Conservation (phyloP, 495 filamentous ascomycete genomes). For the Penicillium robsamsonii region DNA sequence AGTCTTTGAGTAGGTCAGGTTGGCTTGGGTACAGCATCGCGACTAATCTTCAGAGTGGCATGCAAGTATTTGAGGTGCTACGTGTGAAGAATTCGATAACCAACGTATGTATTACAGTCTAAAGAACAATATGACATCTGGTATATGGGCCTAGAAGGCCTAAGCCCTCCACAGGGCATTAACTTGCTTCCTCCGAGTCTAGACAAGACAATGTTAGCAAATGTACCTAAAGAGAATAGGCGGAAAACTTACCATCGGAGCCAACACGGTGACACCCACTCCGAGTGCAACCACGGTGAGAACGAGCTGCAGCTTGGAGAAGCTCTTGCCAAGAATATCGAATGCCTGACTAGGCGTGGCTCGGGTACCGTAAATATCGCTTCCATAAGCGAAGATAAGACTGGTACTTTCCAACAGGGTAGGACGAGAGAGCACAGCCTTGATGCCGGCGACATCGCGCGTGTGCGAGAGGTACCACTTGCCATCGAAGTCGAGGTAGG, state of each 20-base stretch:
- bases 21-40: not conserved
- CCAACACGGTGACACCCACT: constrained; percentile 69
- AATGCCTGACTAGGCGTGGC: constrained; percentile 83
- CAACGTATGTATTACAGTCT: constrained; percentile 10
- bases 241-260: constrained; percentile 71
- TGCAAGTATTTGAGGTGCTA: not conserved
- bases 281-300: constrained; percentile 76
- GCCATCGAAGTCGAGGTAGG: constrained; percentile 80
- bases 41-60: not conserved
- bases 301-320: constrained; percentile 83
- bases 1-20: not conserved
- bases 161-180: constrained; percentile 42
- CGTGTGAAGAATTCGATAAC: not conserved
- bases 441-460: constrained; percentile 74
- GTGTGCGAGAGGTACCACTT: constrained; percentile 78
- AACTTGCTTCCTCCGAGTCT: constrained; percentile 45
- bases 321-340: constrained; percentile 88
- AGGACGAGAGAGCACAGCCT: constrained; percentile 67
- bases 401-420: constrained; percentile 90
- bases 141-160: not conserved
- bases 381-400: constrained; percentile 83
- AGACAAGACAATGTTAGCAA: constrained; percentile 20
- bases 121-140: constrained; percentile 1
- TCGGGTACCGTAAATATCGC: constrained; percentile 82
- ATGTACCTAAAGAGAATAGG: not conserved